Evolutionary conservation across 2,329 filamentous ascomycete species (phyloP).

Genomic region (Massarina eburnea): DNA sequence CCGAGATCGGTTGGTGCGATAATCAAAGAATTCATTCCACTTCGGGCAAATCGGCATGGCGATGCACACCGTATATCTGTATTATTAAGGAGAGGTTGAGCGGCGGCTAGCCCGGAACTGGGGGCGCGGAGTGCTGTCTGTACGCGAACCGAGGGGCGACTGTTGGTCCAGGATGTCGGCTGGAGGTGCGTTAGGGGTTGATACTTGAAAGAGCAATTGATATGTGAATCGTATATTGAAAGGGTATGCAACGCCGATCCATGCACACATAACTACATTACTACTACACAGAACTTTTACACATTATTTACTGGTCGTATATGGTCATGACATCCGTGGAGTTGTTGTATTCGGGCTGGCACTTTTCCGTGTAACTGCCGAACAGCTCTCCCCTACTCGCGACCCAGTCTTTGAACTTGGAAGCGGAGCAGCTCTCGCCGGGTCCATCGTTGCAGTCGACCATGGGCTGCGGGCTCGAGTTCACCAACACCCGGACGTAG

Average conservation of each 20-base stretch:
- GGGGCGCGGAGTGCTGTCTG: background rate
- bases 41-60: background rate
- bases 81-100: background rate
- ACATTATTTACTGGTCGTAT: constrained; percentile 22
- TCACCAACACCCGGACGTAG: constrained; percentile 56
- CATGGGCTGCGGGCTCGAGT: constrained; percentile 53
- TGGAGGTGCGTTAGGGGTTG: background rate
- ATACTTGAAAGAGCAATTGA: too few species aligned
- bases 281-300: constrained; percentile 1
- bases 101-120: background rate
- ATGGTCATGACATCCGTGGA: constrained; percentile 45
- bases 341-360: constrained; percentile 47
- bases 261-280: background rate
- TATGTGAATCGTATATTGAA: too few species aligned
- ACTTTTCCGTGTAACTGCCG: constrained; percentile 47
- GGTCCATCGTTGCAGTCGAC: constrained; percentile 54
- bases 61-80: background rate
- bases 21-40: background rate
- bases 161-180: too few species aligned
- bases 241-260: background rate
- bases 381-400: constrained; percentile 46
- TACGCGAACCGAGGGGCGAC: too few species aligned
- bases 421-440: constrained; percentile 52
- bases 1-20: constrained; percentile 1
- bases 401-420: constrained; percentile 48